Conservation (phyloP, 805 yeast genomes). For the Hanseniaspora osmophila region DNA sequence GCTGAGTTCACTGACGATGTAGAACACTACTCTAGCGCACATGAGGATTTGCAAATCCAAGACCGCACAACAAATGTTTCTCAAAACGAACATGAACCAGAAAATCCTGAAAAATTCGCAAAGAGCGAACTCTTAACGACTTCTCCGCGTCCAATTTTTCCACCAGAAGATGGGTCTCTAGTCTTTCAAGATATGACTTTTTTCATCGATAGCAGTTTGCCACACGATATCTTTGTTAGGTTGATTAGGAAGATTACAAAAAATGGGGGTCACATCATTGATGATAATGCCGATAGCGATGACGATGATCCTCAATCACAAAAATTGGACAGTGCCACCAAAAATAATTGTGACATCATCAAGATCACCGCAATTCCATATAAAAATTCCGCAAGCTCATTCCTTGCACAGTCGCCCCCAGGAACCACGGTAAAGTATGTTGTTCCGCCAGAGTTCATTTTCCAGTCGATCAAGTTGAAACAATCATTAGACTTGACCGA, state of each 20-base stretch:
- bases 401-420: background rate
- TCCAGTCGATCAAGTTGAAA: background rate
- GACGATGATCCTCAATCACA: background rate
- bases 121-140: too few species aligned
- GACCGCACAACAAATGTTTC: too few species aligned
- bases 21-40: background rate
- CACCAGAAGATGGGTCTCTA: too few species aligned
- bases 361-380: background rate
- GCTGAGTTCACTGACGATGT: background rate
- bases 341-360: background rate
- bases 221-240: background rate
- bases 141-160: too few species aligned
- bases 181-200: background rate
- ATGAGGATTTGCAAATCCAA: background rate
- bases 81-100: too few species aligned
- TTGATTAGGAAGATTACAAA: slow-evolving; percentile 10
- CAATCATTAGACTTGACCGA: too few species aligned
- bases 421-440: background rate
- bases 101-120: background rate
- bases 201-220: background rate
- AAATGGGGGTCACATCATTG: slow-evolving; percentile 16
- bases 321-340: too few species aligned
- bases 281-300: slow-evolving; percentile 3
- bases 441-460: background rate
- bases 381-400: too few species aligned